These are phyloP conservation scores for Leishmania arabica DNA, from an alignment of 208 protist genomes.

Conservation along the genomic window DNA sequence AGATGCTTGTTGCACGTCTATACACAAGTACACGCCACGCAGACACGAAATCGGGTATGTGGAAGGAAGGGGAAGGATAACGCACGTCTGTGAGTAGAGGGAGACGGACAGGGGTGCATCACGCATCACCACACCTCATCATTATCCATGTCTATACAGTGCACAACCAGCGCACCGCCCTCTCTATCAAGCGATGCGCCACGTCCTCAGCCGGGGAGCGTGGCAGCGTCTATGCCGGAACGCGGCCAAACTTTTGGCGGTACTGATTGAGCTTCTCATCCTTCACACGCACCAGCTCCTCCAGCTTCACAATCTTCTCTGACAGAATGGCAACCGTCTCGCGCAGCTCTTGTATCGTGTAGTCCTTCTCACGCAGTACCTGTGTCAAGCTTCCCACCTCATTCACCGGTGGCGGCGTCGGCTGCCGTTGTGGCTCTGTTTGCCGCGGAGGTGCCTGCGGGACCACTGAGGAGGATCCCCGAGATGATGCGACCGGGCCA, in stretches of 20 bases:
- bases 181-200: neutral
- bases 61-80: neutral
- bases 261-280: conserved; percentile 93
- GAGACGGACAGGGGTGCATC: neutral
- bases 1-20: neutral
- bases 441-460: conserved; percentile 3
- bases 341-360: conserved; percentile 88
- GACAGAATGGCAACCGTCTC: conserved; percentile 91
- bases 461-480: neutral
- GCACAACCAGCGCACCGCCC: neutral
- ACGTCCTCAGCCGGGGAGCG: neutral
- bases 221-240: conserved; percentile 9
- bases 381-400: conserved; percentile 37
- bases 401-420: conserved; percentile 1
- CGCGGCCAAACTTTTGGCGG: conserved; percentile 63
- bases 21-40: neutral
- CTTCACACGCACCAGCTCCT: conserved; percentile 96
- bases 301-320: conserved; percentile 94
- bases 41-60: neutral
- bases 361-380: conserved; percentile 90
- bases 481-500: neutral
- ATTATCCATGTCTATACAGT: neutral
- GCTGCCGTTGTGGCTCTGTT: conserved; percentile 7
- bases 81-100: neutral
- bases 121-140: neutral